phyloP scores from a whole-genome alignment of 768 basidiomycete species.

The Leucosporidium yakuticum region DNA sequence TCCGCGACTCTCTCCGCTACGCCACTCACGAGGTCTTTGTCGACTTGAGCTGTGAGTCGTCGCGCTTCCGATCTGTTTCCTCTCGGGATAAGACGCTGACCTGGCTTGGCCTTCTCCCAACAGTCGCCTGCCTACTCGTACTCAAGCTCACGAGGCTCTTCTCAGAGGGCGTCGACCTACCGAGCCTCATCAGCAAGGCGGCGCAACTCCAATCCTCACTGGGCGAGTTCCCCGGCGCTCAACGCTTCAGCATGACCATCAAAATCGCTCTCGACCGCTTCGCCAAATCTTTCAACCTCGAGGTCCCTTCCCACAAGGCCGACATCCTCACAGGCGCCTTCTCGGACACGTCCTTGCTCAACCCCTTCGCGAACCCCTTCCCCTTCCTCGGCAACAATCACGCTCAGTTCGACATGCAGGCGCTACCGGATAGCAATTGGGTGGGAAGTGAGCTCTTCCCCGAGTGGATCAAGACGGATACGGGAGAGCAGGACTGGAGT shows the following conservation, averaged over 20 bases:
- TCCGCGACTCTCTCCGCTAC: slow-evolving; percentile 74
- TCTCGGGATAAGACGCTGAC: neutral
- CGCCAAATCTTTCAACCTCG: neutral
- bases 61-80: neutral
- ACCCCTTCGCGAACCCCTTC: neutral
- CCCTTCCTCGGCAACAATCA: neutral
- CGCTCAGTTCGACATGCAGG: neutral
- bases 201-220: slow-evolving; percentile 51
- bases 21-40: slow-evolving; percentile 90
- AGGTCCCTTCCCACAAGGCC: neutral
- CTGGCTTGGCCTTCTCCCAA: neutral
- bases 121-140: slow-evolving; percentile 58
- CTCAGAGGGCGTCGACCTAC: slow-evolving; percentile 48
- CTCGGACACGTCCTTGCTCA: neutral
- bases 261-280: slow-evolving; percentile 13
- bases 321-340: neutral
- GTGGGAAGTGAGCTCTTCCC: neutral
- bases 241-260: slow-evolving; percentile 9
- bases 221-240: neutral
- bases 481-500: neutral
- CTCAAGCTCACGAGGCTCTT: slow-evolving; percentile 93
- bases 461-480: neutral
- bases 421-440: slow-evolving; percentile 1
- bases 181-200: slow-evolving; percentile 44
- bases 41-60: slow-evolving; percentile 56